These are phyloP conservation scores for Santalum album DNA, from an alignment of 164 flowering plant genomes.

Conservation along the genomic window DNA sequence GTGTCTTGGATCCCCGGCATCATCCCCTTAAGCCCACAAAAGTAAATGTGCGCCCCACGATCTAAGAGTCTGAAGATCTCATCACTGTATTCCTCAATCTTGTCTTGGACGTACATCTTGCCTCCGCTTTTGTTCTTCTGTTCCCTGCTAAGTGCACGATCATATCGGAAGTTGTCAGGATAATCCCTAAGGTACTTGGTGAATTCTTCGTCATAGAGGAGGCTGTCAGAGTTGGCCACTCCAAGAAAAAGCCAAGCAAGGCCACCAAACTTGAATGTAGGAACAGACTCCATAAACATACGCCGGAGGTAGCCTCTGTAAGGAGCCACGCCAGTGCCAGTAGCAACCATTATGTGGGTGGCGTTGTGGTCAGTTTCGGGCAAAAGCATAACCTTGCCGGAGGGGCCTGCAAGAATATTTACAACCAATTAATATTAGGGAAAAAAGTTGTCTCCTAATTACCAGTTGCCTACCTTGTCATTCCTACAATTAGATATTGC, in stretches of 20 bases:
- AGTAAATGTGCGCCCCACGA: constrained; percentile 89
- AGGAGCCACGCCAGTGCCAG: constrained; percentile 97
- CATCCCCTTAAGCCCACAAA: constrained; percentile 97
- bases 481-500: too few species aligned
- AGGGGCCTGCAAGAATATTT: constrained; percentile 52
- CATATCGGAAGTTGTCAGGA: constrained; percentile 80
- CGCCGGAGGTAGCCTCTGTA: constrained; percentile 93
- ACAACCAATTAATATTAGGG: neutral
- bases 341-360: constrained; percentile 97
- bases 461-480: neutral
- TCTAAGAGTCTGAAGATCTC: constrained; percentile 84
- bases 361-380: constrained; percentile 88
- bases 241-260: constrained; percentile 99
- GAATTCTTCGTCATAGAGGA: constrained; percentile 88
- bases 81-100: constrained; percentile 94
- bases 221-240: constrained; percentile 92
- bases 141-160: constrained; percentile 80
- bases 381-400: constrained; percentile 91
- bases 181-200: constrained; percentile 57
- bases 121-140: constrained; percentile 90
- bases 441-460: neutral
- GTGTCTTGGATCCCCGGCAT: constrained; percentile 99
- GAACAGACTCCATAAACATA: constrained; percentile 93
- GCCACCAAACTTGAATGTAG: constrained; percentile 71
- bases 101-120: constrained; percentile 97